These are phyloP conservation scores for Cutaneotrichosporon cavernicola DNA, from an alignment of 1,284 basidiomycete genomes.

Conservation along the genomic window DNA sequence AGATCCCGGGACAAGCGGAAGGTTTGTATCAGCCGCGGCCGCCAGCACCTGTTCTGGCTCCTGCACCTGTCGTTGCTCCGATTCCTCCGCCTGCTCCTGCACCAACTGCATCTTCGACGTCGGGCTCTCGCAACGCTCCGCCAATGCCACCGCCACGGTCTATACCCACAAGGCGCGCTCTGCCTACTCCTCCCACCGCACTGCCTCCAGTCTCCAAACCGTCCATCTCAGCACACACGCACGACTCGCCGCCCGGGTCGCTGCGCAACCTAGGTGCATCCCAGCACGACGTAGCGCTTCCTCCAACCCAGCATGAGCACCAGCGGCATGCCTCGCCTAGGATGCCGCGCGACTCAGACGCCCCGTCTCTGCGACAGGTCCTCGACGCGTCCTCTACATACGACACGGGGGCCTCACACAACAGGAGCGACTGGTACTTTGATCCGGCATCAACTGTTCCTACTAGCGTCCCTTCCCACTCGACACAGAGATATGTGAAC, in stretches of 20 bases:
- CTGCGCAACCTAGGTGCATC: background rate
- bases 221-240: background rate
- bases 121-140: background rate
- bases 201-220: background rate
- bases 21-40: background rate
- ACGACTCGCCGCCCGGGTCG: background rate
- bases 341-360: background rate
- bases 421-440: constrained; percentile 1
- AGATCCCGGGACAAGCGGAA: background rate
- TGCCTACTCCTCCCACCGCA: constrained; percentile 1
- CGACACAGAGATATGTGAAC: background rate
- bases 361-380: background rate
- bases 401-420: background rate
- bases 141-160: constrained; percentile 3
- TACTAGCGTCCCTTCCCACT: background rate
- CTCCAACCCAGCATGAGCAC: background rate
- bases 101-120: background rate
- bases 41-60: background rate
- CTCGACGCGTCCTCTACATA: background rate
- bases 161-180: background rate
- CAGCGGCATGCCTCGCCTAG: no score
- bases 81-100: background rate
- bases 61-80: background rate
- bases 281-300: background rate
- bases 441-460: background rate